phyloP scores from a whole-genome alignment of 139 green algal genomes.

The Closterium sp. region DNA sequence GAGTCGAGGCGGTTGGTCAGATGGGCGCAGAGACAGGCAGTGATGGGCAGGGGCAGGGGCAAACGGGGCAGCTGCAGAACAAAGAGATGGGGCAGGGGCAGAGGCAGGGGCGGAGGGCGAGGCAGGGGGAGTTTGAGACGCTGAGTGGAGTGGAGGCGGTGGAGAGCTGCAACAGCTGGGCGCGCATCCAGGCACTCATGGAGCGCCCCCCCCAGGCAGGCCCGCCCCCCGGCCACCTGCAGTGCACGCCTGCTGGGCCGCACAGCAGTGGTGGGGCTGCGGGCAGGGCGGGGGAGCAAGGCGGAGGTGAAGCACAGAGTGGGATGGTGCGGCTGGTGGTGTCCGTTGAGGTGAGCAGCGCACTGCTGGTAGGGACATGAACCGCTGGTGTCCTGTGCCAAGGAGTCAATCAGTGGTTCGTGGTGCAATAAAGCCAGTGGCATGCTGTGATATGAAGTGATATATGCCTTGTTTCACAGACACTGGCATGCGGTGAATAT shows the following conservation, averaged over 20 bases:
- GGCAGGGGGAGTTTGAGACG: conserved; percentile 5
- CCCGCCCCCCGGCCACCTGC: neutral
- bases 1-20: neutral
- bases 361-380: neutral
- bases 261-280: neutral
- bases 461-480: no score
- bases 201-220: neutral
- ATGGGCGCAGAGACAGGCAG: neutral
- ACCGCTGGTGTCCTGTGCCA: no score
- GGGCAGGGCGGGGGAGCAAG: neutral
- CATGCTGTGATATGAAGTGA: neutral
- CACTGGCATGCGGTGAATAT: neutral
- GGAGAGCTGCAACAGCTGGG: conserved; percentile 49
- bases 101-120: neutral
- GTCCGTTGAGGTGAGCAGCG: conserved; percentile 40
- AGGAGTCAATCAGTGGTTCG: no score
- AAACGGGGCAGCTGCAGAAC: neutral
- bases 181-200: conserved; percentile 13
- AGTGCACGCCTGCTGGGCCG: neutral
- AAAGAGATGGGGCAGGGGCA: neutral
- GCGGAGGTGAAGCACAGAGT: neutral
- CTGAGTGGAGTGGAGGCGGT: conserved; percentile 33
- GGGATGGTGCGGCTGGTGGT: conserved; percentile 40
- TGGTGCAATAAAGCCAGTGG: neutral
- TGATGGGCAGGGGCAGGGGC: neutral